These are phyloP conservation scores for Chamaecyparis obtusa DNA, from an alignment of 75 land plant genomes.

Conservation along the genomic window DNA sequence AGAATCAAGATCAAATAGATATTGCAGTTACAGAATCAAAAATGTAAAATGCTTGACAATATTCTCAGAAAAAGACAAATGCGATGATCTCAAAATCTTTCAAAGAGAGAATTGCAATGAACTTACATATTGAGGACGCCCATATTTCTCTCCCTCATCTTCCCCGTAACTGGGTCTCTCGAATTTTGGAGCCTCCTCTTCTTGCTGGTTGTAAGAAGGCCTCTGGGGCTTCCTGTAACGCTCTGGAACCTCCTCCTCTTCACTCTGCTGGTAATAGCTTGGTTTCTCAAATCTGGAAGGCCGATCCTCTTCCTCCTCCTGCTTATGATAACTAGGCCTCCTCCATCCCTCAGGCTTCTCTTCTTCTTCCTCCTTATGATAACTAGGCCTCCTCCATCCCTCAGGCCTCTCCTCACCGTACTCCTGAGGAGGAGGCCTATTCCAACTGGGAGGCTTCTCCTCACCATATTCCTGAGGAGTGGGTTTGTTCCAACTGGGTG, in stretches of 20 bases:
- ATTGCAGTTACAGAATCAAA: not conserved
- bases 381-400: no score
- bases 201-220: not conserved
- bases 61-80: not conserved
- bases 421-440: no score
- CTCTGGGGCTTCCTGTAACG: not conserved
- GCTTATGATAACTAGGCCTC: no score
- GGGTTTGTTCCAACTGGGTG: not conserved
- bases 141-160: not conserved
- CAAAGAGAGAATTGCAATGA: not conserved
- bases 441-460: not conserved
- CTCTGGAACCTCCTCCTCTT: not conserved
- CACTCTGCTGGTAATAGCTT: not conserved
- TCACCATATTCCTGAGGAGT: not conserved
- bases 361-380: not conserved
- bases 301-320: not conserved
- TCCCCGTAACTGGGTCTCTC: not conserved
- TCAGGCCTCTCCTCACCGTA: not conserved
- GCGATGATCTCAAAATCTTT: no score
- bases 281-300: slow-evolving; percentile 1
- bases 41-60: no score
- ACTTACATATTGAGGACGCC: slow-evolving; percentile 9
- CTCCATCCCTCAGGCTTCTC: no score
- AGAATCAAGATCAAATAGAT: not conserved
- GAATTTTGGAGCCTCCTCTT: not conserved